phyloP scores from a whole-genome alignment of 2,329 filamentous ascomycete genomes.

The Emergomyces africanus region DNA sequence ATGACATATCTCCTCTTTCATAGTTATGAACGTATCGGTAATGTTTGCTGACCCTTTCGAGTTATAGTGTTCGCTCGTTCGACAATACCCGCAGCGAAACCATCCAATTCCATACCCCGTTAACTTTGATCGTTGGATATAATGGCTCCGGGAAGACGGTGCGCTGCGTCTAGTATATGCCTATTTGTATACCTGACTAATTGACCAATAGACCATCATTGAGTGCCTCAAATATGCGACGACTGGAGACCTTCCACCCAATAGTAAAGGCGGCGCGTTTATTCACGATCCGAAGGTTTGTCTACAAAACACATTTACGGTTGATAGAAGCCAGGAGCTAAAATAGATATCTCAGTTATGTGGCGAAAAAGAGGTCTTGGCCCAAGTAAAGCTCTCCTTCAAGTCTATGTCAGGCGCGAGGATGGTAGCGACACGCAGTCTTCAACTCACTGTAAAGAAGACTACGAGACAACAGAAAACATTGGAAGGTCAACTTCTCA shows the following conservation, averaged over 20 bases:
- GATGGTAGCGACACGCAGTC: conserved; percentile 70
- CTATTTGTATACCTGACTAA: conserved; percentile 3
- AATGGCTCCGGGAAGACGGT: conserved; percentile 95
- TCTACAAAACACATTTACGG: background rate
- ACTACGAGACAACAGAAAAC: conserved; percentile 64
- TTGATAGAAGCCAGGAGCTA: background rate
- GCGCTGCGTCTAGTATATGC: conserved; percentile 13
- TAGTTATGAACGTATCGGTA: background rate
- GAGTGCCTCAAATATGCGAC: conserved; percentile 98
- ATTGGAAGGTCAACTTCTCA: conserved; percentile 64
- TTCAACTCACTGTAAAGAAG: conserved; percentile 83
- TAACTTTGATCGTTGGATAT: conserved; percentile 92
- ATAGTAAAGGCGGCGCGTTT: conserved; percentile 79
- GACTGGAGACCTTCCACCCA: conserved; percentile 83
- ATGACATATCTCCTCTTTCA: background rate
- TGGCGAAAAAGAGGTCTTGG: conserved; percentile 77
- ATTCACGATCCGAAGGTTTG: conserved; percentile 86
- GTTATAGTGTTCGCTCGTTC: conserved; percentile 63
- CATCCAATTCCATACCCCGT: conserved; percentile 77
- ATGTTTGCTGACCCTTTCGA: background rate
- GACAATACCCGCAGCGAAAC: conserved; percentile 60
- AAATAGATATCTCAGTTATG: conserved; percentile 42
- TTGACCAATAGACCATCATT: conserved; percentile 67
- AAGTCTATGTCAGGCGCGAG: conserved; percentile 62
- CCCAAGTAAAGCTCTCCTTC: conserved; percentile 85